These are phyloP conservation scores for Mrakia blollopis DNA, from an alignment of 768 basidiomycete species.

Conservation along the genomic window DNA sequence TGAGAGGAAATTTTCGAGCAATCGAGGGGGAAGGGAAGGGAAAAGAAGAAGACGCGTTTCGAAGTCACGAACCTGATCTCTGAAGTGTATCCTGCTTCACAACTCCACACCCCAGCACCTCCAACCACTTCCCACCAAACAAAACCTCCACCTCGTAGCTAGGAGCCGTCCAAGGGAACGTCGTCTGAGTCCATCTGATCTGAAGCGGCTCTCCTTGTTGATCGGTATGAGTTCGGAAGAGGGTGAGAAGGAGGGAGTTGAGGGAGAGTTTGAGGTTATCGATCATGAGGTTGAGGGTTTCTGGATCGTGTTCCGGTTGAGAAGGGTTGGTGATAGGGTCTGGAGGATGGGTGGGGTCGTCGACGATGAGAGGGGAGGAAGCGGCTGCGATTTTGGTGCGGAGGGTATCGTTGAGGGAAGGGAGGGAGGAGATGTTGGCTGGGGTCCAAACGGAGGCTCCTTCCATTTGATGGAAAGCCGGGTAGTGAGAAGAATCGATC, in stretches of 20 bases:
- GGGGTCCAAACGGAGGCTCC: slow-evolving; percentile 71
- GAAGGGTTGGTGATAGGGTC: slow-evolving; percentile 65
- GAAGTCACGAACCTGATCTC: slow-evolving; percentile 70
- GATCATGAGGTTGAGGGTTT: slow-evolving; percentile 66
- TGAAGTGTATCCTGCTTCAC: slow-evolving; percentile 83
- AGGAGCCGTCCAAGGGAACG: slow-evolving; percentile 95
- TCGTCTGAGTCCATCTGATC: slow-evolving; percentile 95
- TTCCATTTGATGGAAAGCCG: slow-evolving; percentile 98
- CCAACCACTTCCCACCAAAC: slow-evolving; percentile 93
- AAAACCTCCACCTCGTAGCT: slow-evolving; percentile 98
- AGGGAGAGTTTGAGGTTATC: slow-evolving; percentile 82
- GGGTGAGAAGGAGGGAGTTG: slow-evolving; percentile 72
- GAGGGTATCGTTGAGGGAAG: slow-evolving; percentile 66
- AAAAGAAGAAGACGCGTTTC: slow-evolving; percentile 38
- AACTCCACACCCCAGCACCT: slow-evolving; percentile 90
- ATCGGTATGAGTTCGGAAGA: slow-evolving; percentile 62
- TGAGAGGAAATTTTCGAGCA: not conserved
- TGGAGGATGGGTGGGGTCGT: slow-evolving; percentile 47
- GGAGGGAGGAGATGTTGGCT: slow-evolving; percentile 55
- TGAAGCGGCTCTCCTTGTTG: slow-evolving; percentile 59
- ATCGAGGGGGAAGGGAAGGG: not conserved
- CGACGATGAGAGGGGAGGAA: slow-evolving; percentile 69
- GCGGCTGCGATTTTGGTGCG: slow-evolving; percentile 52
- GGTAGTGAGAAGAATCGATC: slow-evolving; percentile 93
- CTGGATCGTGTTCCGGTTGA: slow-evolving; percentile 71